Percentiles rank a stretch among this genome's conserved stretches.
Conservation (phyloP, 2,329 filamentous ascomycete species). For the Aspergillus udagawae region DNA sequence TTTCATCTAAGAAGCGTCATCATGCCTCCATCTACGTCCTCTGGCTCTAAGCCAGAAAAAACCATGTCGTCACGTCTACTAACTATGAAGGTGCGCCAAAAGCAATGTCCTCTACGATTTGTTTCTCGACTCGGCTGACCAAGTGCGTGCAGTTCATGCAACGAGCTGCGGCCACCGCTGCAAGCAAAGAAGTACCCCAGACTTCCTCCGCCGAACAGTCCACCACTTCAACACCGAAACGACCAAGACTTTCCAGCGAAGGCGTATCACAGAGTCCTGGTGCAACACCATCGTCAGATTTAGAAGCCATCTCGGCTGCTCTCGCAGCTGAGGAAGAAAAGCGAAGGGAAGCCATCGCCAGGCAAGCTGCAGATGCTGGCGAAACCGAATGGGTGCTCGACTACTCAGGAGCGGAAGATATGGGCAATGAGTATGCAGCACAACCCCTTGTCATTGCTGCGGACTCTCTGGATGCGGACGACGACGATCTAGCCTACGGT, state of each 20-base stretch:
- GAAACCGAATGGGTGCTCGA: constrained; percentile 44
- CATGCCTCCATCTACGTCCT: constrained; percentile 39
- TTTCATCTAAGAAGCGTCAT: background rate
- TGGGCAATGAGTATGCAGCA: constrained; percentile 12
- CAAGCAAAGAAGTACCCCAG: constrained; percentile 40
- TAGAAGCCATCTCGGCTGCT: constrained; percentile 38
- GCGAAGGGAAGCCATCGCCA: constrained; percentile 35
- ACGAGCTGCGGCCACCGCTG: constrained; percentile 64
- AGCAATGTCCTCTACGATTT: constrained; percentile 1
- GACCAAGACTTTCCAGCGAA: constrained; percentile 29
- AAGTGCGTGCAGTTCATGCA: constrained; percentile 70
- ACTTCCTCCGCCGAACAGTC: constrained; percentile 46
- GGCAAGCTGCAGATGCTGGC: constrained; percentile 40
- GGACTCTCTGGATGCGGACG: constrained; percentile 31
- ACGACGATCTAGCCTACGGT: constrained; percentile 24
- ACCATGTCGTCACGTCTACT: constrained; percentile 82
- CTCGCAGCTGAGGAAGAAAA: constrained; percentile 40
- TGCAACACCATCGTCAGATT: constrained; percentile 29
- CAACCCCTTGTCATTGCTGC: constrained; percentile 30
- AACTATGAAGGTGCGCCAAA: constrained; percentile 68
- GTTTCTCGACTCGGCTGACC: constrained; percentile 4
- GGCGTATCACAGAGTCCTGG: constrained; percentile 15
- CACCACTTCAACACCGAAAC: constrained; percentile 31
- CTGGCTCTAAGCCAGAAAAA: constrained; percentile 57
- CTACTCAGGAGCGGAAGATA: constrained; percentile 20